Evolutionary conservation across 2,329 filamentous ascomycete genomes (phyloP), one percentile per base, ranked within the genome.

Genomic region (Elsinoe perseae): DNA sequence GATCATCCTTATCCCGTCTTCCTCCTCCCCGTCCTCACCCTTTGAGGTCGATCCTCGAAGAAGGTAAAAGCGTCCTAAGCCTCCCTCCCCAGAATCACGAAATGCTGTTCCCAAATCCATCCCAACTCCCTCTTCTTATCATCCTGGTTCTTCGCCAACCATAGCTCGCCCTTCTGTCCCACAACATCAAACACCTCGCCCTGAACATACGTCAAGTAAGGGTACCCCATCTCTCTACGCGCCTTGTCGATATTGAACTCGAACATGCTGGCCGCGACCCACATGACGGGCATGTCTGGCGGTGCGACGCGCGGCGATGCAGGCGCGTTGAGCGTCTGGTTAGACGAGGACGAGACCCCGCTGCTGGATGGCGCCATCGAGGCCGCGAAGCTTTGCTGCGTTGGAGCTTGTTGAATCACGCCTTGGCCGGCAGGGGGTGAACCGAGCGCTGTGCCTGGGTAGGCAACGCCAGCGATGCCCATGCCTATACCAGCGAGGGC

Each of bases 21-120:
- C 48, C 48, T 32, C 30, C 32, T 36, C 4, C 32, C 48, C 10
- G 14, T 20, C 18, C 27, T 25, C 18, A 38, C 30, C 28, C 18
- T 38, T n/a, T 14, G 1, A 10, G 3, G 4, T 43, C 40, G 18
- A 10, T 27, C 21, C 23, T 14, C 16, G 21, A 9, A 7, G 14
- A 52, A 38, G 20, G 12, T 9, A 34, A 36, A 14, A 36, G 12
- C 3, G 9, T 16, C 32, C 48, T 52, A 52, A 9, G 25, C 28
- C 32, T 52, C 48, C 48, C 48, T 52, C 48, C 48, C 48, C 48
- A 52, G 21, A 38, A 52, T 38, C 57, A 69, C 68, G 77, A 98
- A 98, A 74, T 98, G 93, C 71, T 96, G 96, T 65, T 91, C 95
- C 93, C 93, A 98, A 65, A 98, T 95, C 93, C 93, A 98, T 53